Evolutionary conservation across 139 green algal genomes (phyloP), one percentile per base, ranked within the genome.

Genomic region (Chlamydomonas eustigma): DNA sequence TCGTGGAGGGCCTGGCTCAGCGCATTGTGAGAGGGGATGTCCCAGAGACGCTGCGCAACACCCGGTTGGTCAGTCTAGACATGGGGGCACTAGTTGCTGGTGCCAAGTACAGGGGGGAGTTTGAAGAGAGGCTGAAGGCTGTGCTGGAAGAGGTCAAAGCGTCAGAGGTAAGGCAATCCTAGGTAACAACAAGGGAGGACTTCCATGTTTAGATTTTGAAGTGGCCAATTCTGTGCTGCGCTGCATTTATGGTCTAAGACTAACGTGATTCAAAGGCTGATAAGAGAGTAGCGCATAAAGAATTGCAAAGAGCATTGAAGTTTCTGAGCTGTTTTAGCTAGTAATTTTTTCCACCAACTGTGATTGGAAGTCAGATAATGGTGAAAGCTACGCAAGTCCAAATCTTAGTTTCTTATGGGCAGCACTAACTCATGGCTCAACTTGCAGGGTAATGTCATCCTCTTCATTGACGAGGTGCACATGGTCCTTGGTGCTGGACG

Each of bases 1-100:
- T 96, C 39, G 87, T 88, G 33, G 93, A 97, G 85, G 93, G 95
- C 4, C 88, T 98, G 38, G 94, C 94, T 12, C 93, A 97, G 87
- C 89, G 93, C 37, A 93, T 96, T 37, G 87, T 92, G 2, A 80
- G 85, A 50, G 89, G 89, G 12, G 93, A 98, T 76, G 88, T 97
- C n/a, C 94, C 93, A 1, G 85, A 83, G 44, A 89, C 71, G 2
- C 83, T 95, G 50, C 83, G 90, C 71, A 74, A 83, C 71, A 83
- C 78, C 39, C 80, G 85, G 1, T 75, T 98, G 18, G 86, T 98
- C 25, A 75, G 82, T 1, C 88, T 98, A 44, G 95, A 98, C 87
- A 97, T 98, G 88, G 93, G 92, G 3, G 74, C 84, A 0, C 85
- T 98, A 75, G 83, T 98, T 68, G 94, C 94, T 0, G 94, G 94